Conservation (phyloP, 257 asterid genomes). For the Echium plantagineum region DNA sequence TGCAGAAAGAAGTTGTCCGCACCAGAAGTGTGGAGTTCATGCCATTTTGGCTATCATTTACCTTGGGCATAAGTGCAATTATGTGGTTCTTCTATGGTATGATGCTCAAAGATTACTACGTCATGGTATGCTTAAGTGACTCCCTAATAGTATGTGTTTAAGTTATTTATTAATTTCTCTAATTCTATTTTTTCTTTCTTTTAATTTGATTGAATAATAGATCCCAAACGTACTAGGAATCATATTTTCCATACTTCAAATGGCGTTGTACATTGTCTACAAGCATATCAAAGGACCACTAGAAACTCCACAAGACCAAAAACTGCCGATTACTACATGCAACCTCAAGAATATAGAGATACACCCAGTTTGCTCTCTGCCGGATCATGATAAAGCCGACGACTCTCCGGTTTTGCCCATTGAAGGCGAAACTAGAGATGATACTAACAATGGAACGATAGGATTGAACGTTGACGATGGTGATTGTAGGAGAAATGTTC, state of each 20-base stretch:
- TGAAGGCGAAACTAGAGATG: neutral
- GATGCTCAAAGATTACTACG: slow-evolving; percentile 35
- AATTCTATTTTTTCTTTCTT: neutral
- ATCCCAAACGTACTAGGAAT: slow-evolving; percentile 46
- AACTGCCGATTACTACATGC: slow-evolving; percentile 11
- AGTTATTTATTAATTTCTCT: neutral
- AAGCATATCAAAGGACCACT: slow-evolving; percentile 13
- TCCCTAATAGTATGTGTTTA: no score
- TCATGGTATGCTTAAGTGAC: slow-evolving; percentile 18
- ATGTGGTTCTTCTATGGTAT: slow-evolving; percentile 59
- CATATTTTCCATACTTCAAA: slow-evolving; percentile 36
- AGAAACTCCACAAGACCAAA: slow-evolving; percentile 6
- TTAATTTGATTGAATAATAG: slow-evolving; percentile 14
- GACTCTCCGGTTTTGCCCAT: neutral
- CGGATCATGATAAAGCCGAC: neutral
- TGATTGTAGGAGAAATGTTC: neutral
- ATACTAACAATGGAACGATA: neutral
- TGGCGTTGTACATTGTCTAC: slow-evolving; percentile 30
- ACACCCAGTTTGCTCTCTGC: slow-evolving; percentile 5
- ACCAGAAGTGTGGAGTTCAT: slow-evolving; percentile 52
- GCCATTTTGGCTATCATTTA: slow-evolving; percentile 37
- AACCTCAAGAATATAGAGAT: neutral
- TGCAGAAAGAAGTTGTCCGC: slow-evolving; percentile 37
- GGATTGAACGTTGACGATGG: neutral
- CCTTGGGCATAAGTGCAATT: slow-evolving; percentile 32